Evolutionary conservation across 2,329 filamentous ascomycete genomes (phyloP).

Genomic region (Neospermospora avenae): DNA sequence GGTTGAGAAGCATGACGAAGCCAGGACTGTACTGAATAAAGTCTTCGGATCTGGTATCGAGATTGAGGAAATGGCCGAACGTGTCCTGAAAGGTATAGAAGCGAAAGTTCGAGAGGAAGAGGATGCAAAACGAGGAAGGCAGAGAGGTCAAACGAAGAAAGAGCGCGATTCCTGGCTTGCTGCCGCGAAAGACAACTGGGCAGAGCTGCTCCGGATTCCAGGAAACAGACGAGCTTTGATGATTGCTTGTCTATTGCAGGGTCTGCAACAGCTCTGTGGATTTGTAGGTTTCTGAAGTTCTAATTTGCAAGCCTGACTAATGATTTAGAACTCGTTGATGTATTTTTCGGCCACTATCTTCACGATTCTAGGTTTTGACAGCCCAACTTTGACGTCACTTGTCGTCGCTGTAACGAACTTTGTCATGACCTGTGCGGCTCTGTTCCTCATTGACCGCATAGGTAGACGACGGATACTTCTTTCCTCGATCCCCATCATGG

Average conservation of each 20-base stretch:
- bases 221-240: slow-evolving; percentile 72
- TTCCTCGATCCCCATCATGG: slow-evolving; percentile 82
- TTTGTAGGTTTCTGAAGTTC: slow-evolving; percentile 54
- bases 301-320: slow-evolving; percentile 4
- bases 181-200: slow-evolving; percentile 42
- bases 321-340: slow-evolving; percentile 74
- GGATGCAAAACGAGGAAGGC: slow-evolving; percentile 41
- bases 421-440: slow-evolving; percentile 70
- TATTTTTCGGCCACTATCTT: slow-evolving; percentile 88
- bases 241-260: slow-evolving; percentile 85
- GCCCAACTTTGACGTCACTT: slow-evolving; percentile 75
- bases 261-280: slow-evolving; percentile 82
- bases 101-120: slow-evolving; percentile 70
- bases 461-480: slow-evolving; percentile 79
- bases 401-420: slow-evolving; percentile 83
- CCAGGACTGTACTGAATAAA: slow-evolving; percentile 60
- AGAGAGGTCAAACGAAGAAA: slow-evolving; percentile 24
- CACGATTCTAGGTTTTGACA: slow-evolving; percentile 70
- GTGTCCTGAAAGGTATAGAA: slow-evolving; percentile 66
- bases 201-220: slow-evolving; percentile 52
- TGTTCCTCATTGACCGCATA: slow-evolving; percentile 74
- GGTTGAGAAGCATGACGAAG: slow-evolving; percentile 58
- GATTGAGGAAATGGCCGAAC: slow-evolving; percentile 48
- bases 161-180: slow-evolving; percentile 24
- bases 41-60: slow-evolving; percentile 54